Evolutionary conservation across 2,329 filamentous ascomycete genomes (phyloP), one percentile per base, ranked within the genome.

Genomic region (Neocucurbitaria cava): DNA sequence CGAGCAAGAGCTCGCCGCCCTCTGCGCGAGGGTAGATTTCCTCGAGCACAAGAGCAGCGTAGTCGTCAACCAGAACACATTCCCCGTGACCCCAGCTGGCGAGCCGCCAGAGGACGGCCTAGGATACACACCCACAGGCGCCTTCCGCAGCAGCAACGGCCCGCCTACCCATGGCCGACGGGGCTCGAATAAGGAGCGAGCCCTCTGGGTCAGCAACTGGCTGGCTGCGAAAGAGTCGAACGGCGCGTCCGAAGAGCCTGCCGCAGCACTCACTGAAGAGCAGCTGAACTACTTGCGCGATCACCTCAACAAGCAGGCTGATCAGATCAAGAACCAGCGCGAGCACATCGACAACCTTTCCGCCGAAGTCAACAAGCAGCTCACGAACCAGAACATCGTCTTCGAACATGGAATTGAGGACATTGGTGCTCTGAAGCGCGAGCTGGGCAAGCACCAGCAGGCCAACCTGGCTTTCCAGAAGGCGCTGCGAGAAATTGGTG

Each of bases 401-500:
- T 87, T 96, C 51, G 89, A 89, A 65, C 86, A 89, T 58, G 89
- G 79, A 38, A 78, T 96, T 48, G 92, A 96, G 76, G 92, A 95
- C 65, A 94, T 98, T 61, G 89, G 91, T 49, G 88, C 91, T 31
- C 83, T 98, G 36, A 94, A 98, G 79, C 87, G 94, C 54, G 95
- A 99, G 77, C 83, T 99, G 55, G 92, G 90, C 82, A 98, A 98
- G 79, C 93, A 97, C 72, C 93, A 96, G 75, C 95, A 97, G 78
- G 95, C 96, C 72, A 99, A 99, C 77, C 88, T 96, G 77, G 96
- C 95, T 66, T 99, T 98, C 84, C 93, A 98, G 75, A 98, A 98
- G 78, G 95, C 95, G 10, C 81, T 99, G 30, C 87, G 93, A 61
- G 95, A 99, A 76, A 98, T 99, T 65, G 95, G 95, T 66, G 95